Conservation (phyloP, 2,329 filamentous ascomycete species). For the Colletotrichum aenigma region DNA sequence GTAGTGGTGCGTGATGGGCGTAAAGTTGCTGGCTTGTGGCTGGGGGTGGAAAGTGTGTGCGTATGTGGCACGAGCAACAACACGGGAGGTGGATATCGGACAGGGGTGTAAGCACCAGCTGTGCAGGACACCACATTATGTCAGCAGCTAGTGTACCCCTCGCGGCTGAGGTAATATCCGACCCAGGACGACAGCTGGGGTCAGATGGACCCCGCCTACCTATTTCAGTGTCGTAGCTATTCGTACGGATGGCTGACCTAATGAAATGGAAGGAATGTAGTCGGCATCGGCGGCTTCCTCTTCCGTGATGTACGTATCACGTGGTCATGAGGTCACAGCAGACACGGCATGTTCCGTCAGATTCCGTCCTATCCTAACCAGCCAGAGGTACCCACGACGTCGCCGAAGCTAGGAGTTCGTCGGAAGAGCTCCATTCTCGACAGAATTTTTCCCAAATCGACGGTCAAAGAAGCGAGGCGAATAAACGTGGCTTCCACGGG, state of each 20-base stretch:
- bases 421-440: constrained; percentile 15
- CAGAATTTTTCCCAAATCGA: constrained; percentile 9
- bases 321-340: not conserved
- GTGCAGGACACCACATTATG: not conserved
- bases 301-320: not conserved
- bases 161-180: not conserved
- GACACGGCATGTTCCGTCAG: constrained; percentile 6
- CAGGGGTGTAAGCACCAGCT: not conserved
- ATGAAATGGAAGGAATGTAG: not conserved
- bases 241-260: not conserved
- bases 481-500: not conserved
- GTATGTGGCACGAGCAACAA: not conserved
- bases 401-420: not conserved
- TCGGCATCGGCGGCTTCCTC: not conserved
- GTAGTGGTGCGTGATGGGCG: not conserved
- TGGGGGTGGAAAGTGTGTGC: not conserved
- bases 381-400: not conserved
- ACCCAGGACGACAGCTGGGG: not conserved
- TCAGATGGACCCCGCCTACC: not conserved
- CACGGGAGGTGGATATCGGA: not conserved
- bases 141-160: not conserved
- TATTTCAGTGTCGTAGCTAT: too few relatives aligned
- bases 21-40: not conserved
- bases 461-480: not conserved
- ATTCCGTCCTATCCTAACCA: not conserved